Percentiles rank a stretch among this genome's conserved stretches.
Evolutionary conservation across 495 filamentous ascomycete genomes (phyloP).

Genomic region (Cryomyces minteri): DNA sequence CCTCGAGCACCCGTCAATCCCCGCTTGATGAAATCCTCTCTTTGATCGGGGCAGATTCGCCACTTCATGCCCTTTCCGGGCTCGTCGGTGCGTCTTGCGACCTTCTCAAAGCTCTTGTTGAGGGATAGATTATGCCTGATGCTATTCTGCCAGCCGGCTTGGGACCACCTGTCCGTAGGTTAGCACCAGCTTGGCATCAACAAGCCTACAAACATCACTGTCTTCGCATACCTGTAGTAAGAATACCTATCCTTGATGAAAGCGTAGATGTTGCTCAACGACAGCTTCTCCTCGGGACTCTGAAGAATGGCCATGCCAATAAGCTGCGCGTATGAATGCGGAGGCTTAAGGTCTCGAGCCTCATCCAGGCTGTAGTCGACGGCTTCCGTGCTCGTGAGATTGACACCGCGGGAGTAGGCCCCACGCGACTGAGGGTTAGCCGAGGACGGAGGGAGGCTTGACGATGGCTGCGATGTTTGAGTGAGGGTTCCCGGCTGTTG

Average conservation of each 20-base stretch:
- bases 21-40: slow-evolving; percentile 58
- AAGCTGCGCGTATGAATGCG: slow-evolving; percentile 90
- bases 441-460: slow-evolving; percentile 1
- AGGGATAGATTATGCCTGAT: slow-evolving; percentile 92
- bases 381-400: slow-evolving; percentile 56
- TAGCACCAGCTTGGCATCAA: slow-evolving; percentile 22
- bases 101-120: slow-evolving; percentile 83
- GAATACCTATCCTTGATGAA: slow-evolving; percentile 81
- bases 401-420: slow-evolving; percentile 44
- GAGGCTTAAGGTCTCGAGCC: slow-evolving; percentile 78
- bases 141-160: slow-evolving; percentile 44
- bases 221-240: slow-evolving; percentile 49
- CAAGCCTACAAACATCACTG: slow-evolving; percentile 79
- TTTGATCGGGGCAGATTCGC: slow-evolving; percentile 64
- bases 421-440: slow-evolving; percentile 1
- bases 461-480: not conserved
- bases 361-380: slow-evolving; percentile 74
- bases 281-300: slow-evolving; percentile 67
- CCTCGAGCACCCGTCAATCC: slow-evolving; percentile 15
- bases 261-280: slow-evolving; percentile 74
- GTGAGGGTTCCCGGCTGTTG: slow-evolving; percentile 2
- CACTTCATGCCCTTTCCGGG: slow-evolving; percentile 99
- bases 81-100: slow-evolving; percentile 79
- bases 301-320: slow-evolving; percentile 90
- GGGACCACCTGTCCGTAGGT: not conserved